Evolutionary conservation across 1,284 basidiomycete genomes (phyloP).

Genomic region (Austroboletus novae-zelandiae): DNA sequence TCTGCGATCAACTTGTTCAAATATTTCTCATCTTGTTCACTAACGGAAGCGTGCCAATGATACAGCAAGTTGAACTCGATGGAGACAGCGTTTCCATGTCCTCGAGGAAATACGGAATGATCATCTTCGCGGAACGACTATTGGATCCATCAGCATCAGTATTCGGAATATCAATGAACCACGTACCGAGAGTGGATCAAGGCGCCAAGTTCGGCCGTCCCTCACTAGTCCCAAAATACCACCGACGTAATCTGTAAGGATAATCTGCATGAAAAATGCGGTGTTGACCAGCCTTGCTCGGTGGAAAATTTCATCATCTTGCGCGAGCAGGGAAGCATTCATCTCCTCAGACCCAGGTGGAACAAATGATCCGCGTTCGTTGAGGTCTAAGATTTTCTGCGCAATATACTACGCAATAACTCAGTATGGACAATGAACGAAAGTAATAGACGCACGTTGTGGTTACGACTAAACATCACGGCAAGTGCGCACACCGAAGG

Average conservation of each 20-base stretch:
- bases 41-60: constrained; percentile 72
- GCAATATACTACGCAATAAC: constrained; percentile 58
- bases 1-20: constrained; percentile 47
- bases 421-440: constrained; percentile 1
- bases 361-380: constrained; percentile 53
- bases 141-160: neutral
- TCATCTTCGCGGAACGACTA: constrained; percentile 24
- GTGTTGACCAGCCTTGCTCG: constrained; percentile 74
- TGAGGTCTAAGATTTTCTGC: constrained; percentile 64
- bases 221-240: constrained; percentile 48
- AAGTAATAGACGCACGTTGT: constrained; percentile 51
- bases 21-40: constrained; percentile 61
- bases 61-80: constrained; percentile 77
- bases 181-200: constrained; percentile 46
- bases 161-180: neutral
- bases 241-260: constrained; percentile 66
- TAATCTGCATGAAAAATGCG: constrained; percentile 69
- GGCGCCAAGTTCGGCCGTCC: constrained; percentile 45
- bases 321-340: constrained; percentile 33
- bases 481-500: constrained; percentile 68
- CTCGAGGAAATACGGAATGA: constrained; percentile 44
- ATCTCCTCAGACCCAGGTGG: constrained; percentile 25
- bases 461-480: constrained; percentile 70
- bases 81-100: constrained; percentile 70
- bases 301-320: constrained; percentile 77